Evolutionary conservation across 2,329 filamentous ascomycete genomes (phyloP).

Genomic region (Gnomoniopsis sp.): DNA sequence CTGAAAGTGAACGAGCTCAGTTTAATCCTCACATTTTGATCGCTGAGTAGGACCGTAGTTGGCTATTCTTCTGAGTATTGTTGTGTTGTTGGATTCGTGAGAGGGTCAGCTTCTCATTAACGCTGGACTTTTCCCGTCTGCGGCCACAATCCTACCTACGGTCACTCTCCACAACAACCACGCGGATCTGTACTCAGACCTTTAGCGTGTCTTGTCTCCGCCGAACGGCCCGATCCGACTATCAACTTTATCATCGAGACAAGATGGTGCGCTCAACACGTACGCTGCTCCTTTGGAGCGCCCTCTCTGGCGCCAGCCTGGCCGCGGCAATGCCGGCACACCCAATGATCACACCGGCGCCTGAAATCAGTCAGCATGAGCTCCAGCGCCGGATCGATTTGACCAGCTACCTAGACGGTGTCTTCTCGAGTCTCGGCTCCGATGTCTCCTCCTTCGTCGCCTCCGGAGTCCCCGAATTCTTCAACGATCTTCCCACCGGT

Average conservation of each 20-base stretch:
- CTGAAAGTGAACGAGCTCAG: not conserved
- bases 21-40: too few species aligned
- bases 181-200: not conserved
- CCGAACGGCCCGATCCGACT: too few species aligned
- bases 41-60: too few species aligned
- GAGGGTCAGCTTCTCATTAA: not conserved
- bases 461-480: conserved; percentile 65
- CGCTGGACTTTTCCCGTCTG: not conserved
- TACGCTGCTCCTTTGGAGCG: conserved; percentile 4
- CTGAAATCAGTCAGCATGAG: conserved; percentile 28
- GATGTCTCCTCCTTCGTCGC: conserved; percentile 58
- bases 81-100: not conserved
- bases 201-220: not conserved
- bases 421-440: conserved; percentile 49
- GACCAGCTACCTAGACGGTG: conserved; percentile 47
- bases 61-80: too few species aligned
- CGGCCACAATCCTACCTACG: not conserved
- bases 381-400: conserved; percentile 35
- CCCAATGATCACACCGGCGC: conserved; percentile 26
- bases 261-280: conserved; percentile 6
- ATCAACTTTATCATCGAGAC: not conserved
- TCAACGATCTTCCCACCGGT: conserved; percentile 63
- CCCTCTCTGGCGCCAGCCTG: conserved; percentile 16
- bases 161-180: not conserved
- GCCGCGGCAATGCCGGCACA: conserved; percentile 20